Conservation (phyloP, 2,329 filamentous ascomycete species). For the Colletotrichum scovillei region DNA sequence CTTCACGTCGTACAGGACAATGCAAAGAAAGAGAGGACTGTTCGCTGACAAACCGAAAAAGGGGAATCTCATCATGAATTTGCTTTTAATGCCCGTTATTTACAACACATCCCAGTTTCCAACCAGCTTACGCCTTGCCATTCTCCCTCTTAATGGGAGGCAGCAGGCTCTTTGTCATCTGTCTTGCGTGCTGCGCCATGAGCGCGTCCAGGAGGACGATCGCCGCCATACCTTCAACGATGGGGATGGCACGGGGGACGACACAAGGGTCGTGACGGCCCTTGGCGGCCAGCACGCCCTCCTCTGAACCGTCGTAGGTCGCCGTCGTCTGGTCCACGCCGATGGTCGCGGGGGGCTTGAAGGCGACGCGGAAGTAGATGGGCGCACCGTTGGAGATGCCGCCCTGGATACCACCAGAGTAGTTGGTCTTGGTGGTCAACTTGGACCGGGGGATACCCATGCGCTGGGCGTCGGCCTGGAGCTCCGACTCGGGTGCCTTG, state of each 20-base stretch:
- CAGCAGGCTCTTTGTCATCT: slow-evolving; percentile 40
- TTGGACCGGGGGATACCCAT: slow-evolving; percentile 64
- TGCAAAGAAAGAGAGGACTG: background rate
- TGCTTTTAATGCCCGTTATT: slow-evolving; percentile 30
- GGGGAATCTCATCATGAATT: slow-evolving; percentile 28
- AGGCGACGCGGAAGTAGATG: slow-evolving; percentile 94
- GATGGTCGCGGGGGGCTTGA: slow-evolving; percentile 96
- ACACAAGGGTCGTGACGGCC: slow-evolving; percentile 95
- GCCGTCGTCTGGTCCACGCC: slow-evolving; percentile 87
- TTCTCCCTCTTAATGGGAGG: slow-evolving; percentile 31
- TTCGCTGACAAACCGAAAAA: slow-evolving; percentile 5
- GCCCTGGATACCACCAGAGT: slow-evolving; percentile 94
- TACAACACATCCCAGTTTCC: slow-evolving; percentile 13
- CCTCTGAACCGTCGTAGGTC: slow-evolving; percentile 76
- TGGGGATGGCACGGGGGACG: slow-evolving; percentile 86
- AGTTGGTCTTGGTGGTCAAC: slow-evolving; percentile 91
- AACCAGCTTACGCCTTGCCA: slow-evolving; percentile 8
- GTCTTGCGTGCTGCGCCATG: slow-evolving; percentile 79
- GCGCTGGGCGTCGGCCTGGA: slow-evolving; percentile 45
- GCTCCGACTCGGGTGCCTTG: slow-evolving; percentile 57
- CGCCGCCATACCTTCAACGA: slow-evolving; percentile 92
- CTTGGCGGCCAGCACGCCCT: slow-evolving; percentile 88
- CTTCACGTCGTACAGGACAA: background rate
- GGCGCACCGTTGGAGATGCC: slow-evolving; percentile 94
- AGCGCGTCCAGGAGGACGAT: slow-evolving; percentile 89